phyloP scores from a whole-genome alignment of 768 basidiomycete species.

The Tricholoma sp. region DNA sequence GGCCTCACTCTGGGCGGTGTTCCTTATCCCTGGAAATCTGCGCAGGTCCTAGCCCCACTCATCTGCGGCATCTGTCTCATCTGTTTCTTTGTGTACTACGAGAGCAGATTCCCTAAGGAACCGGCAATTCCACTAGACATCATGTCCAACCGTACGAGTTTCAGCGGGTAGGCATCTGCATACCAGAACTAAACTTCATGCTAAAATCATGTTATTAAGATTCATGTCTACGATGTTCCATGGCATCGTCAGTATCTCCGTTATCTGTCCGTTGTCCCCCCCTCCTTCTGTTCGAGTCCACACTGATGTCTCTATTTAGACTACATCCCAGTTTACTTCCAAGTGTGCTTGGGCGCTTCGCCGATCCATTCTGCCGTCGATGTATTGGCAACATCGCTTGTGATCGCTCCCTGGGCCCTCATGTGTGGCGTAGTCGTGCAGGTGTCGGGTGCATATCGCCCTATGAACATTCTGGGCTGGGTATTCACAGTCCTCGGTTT shows the following conservation, averaged over 20 bases:
- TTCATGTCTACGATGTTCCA: conserved; percentile 29
- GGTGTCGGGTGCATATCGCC: conserved; percentile 26
- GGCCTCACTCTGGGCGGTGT: conserved; percentile 47
- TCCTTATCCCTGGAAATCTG: no score
- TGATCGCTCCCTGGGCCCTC: conserved; percentile 35
- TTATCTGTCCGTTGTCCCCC: conserved; percentile 13
- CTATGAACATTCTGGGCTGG: conserved; percentile 32
- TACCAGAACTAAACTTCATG: neutral
- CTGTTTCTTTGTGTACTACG: no score
- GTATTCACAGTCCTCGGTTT: conserved; percentile 28
- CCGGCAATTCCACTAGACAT: no score
- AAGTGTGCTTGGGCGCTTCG: conserved; percentile 33
- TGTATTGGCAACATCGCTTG: conserved; percentile 26
- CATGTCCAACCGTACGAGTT: no score
- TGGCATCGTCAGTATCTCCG: conserved; percentile 15
- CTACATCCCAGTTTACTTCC: conserved; percentile 43
- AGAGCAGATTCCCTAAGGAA: no score
- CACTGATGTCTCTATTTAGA: conserved; percentile 8
- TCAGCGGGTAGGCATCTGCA: neutral
- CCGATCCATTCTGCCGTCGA: conserved; percentile 34
- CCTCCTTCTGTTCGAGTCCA: neutral
- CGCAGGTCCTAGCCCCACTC: no score
- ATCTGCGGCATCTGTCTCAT: no score
- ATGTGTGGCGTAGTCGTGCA: conserved; percentile 27
- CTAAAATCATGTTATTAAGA: conserved; percentile 12